phyloP scores from a whole-genome alignment of 345 rosid species.

The Luvunga scandens region DNA sequence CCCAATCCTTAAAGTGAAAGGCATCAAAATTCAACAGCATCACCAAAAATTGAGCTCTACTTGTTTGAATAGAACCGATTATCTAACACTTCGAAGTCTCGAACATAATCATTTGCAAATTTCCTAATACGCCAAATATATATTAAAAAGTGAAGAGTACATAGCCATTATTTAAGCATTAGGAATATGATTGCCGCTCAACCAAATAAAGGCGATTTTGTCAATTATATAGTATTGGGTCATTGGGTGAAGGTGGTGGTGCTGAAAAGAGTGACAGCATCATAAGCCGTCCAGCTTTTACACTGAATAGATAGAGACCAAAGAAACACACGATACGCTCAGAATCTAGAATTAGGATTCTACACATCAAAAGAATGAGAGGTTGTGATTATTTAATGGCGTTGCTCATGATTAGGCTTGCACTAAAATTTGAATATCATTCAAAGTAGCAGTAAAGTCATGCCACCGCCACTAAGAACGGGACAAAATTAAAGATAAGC shows the following conservation, averaged over 20 bases:
- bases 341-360: slow-evolving; percentile 10
- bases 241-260: neutral
- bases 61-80: slow-evolving; percentile 1
- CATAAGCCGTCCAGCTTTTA: slow-evolving; percentile 2
- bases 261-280: slow-evolving; percentile 11
- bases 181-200: neutral
- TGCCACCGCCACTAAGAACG: slow-evolving; percentile 8
- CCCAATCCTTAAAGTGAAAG: neutral
- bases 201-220: slow-evolving; percentile 1
- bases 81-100: neutral
- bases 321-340: neutral
- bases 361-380: neutral
- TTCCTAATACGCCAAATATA: neutral
- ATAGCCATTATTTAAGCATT: neutral
- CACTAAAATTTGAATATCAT: slow-evolving; percentile 20
- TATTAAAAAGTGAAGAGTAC: neutral
- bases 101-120: neutral
- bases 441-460: slow-evolving; percentile 14
- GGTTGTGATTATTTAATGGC: slow-evolving; percentile 18
- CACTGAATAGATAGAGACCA: neutral
- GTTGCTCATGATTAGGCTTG: slow-evolving; percentile 26
- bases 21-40: neutral
- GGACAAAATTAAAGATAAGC: neutral
- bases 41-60: neutral
- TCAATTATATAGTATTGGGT: neutral